Evolutionary conservation across 2,329 filamentous ascomycete genomes (phyloP).

Genomic region (Venturia carpophila): DNA sequence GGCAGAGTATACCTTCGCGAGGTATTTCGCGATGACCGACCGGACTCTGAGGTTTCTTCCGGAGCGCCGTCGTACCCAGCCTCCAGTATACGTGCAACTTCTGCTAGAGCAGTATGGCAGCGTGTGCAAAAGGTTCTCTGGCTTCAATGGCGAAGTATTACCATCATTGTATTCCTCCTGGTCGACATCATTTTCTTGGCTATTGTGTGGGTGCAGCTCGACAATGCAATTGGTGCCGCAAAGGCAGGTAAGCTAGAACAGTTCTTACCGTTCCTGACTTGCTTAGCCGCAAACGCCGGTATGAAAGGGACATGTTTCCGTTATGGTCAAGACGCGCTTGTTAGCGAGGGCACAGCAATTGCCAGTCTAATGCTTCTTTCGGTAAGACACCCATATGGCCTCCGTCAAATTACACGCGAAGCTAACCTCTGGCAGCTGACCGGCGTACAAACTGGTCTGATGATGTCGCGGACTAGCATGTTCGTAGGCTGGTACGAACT

Average conservation of each 20-base stretch:
- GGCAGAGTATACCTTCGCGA: slow-evolving; percentile 90
- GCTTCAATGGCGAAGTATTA: slow-evolving; percentile 90
- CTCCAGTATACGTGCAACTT: slow-evolving; percentile 68
- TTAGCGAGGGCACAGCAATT: slow-evolving; percentile 68
- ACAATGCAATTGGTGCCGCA: slow-evolving; percentile 55
- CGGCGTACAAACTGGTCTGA: slow-evolving; percentile 74
- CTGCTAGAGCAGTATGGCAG: slow-evolving; percentile 79
- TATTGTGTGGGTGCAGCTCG: slow-evolving; percentile 80
- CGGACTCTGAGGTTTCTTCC: slow-evolving; percentile 54
- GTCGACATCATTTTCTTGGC: slow-evolving; percentile 91
- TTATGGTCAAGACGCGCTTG: slow-evolving; percentile 53
- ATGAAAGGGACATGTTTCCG: slow-evolving; percentile 60
- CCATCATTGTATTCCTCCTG: slow-evolving; percentile 82
- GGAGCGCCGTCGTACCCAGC: slow-evolving; percentile 63
- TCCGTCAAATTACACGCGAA: slow-evolving; percentile 15
- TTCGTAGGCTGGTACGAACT: slow-evolving; percentile 73
- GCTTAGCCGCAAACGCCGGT: slow-evolving; percentile 49
- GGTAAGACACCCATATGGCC: slow-evolving; percentile 43
- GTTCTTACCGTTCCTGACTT: slow-evolving; percentile 60
- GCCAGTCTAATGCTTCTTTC: slow-evolving; percentile 77
- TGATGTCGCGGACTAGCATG: slow-evolving; percentile 81
- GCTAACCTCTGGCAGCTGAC: slow-evolving; percentile 43
- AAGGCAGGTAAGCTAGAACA: slow-evolving; percentile 49
- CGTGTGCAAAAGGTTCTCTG: slow-evolving; percentile 78
- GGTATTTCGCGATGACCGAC: slow-evolving; percentile 62